Percentiles rank a stretch among this genome's conserved stretches.
Conservation (phyloP, 176 grass and related monocot species). For the Phragmites australis region DNA sequence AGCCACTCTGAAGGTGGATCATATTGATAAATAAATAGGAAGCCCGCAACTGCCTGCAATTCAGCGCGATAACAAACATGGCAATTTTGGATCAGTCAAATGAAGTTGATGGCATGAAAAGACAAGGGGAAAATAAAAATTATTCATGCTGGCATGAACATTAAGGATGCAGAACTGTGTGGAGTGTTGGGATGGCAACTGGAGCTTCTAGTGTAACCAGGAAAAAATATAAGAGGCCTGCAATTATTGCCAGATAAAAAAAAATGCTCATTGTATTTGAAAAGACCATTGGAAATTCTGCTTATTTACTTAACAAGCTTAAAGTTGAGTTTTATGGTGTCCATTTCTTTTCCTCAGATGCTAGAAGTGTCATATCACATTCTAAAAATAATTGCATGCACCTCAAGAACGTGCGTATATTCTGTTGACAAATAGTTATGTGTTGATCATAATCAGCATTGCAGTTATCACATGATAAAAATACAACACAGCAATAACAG, state of each 20-base stretch:
- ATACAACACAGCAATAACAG: slow-evolving; percentile 18
- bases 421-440: not conserved
- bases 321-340: not conserved
- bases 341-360: slow-evolving; percentile 9
- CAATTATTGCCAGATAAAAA: slow-evolving; percentile 3
- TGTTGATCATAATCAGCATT: not conserved
- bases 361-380: not conserved
- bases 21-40: slow-evolving; percentile 16
- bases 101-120: not conserved
- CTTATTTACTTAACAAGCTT: slow-evolving; percentile 6
- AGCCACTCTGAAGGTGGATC: slow-evolving; percentile 1
- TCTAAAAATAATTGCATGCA: not conserved
- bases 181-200: not conserved
- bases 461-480: slow-evolving; percentile 6
- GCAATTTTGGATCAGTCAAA: not conserved
- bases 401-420: not conserved
- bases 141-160: not conserved
- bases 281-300: not conserved
- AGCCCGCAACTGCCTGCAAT: not conserved
- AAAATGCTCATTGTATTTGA: not conserved
- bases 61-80: not conserved
- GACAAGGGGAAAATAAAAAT: not conserved
- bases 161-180: slow-evolving; percentile 6
- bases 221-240: not conserved
- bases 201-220: slow-evolving; percentile 10